Evolutionary conservation across 1,139 yeast genomes (phyloP).

Genomic region (Geotrichum citri-aurantii): DNA sequence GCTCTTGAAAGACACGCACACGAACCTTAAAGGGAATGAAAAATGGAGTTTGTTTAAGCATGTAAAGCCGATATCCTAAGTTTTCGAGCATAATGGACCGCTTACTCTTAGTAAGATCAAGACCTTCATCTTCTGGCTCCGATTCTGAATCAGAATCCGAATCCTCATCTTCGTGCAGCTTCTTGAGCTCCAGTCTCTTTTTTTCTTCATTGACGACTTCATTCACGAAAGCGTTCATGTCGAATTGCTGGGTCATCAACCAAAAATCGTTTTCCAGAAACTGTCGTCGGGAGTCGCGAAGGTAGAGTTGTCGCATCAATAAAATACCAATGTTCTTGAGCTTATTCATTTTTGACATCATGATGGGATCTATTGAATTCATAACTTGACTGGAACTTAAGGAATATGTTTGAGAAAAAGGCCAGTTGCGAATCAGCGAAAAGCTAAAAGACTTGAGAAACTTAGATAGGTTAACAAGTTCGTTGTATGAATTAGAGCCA

Average conservation of each 20-base stretch:
- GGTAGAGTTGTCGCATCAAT: conserved; percentile 61
- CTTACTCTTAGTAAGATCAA: not conserved
- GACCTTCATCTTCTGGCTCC: conserved; percentile 9
- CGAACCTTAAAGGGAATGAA: conserved; percentile 70
- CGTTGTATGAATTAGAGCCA: conserved; percentile 41
- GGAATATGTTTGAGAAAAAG: not conserved
- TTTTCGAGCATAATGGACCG: not conserved
- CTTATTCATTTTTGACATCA: conserved; percentile 5
- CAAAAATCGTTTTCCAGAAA: conserved; percentile 54
- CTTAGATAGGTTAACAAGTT: conserved; percentile 44
- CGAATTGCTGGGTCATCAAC: conserved; percentile 38
- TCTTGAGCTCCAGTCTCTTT: conserved; percentile 21
- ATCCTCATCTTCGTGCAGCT: conserved; percentile 20
- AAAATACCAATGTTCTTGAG: conserved; percentile 24
- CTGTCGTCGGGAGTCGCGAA: conserved; percentile 61
- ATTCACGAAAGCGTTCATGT: conserved; percentile 30
- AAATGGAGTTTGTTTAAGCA: conserved; percentile 66
- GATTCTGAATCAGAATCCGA: conserved; percentile 20
- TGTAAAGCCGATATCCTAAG: conserved; percentile 38
- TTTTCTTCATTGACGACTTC: conserved; percentile 42
- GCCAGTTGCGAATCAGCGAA: conserved; percentile 46
- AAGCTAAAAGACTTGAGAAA: conserved; percentile 55
- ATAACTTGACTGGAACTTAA: not conserved
- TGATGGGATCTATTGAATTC: not conserved
- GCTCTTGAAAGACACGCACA: conserved; percentile 63